A percentile compares a stretch with the other conserved stretches of the same genome.
These are phyloP conservation scores for Pyrenochaeta sp. DNA, from an alignment of 2,329 filamentous ascomycete genomes.

Conservation along the genomic window DNA sequence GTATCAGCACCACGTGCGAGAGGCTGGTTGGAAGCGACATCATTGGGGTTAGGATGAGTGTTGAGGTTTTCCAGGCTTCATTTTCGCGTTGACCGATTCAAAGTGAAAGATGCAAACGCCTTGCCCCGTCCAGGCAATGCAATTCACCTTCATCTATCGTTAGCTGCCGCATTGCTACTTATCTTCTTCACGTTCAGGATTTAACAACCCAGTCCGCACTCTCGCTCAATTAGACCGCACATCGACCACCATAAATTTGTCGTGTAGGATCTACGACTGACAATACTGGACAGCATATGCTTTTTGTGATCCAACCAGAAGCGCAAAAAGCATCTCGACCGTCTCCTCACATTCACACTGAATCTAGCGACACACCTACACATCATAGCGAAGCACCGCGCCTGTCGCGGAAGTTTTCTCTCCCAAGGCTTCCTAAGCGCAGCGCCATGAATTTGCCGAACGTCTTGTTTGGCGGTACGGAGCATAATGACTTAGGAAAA, in stretches of 20 bases:
- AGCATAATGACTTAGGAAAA: neutral
- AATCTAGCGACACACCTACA: neutral
- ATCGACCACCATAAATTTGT: neutral
- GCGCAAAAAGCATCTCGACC: neutral
- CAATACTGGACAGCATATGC: neutral
- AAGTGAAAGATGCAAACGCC: slow-evolving; percentile 9
- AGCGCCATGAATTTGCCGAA: slow-evolving; percentile 2
- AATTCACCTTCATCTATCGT: slow-evolving; percentile 10
- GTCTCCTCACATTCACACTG: neutral
- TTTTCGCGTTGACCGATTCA: neutral
- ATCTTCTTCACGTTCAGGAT: neutral
- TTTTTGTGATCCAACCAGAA: neutral
- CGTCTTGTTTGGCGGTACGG: neutral
- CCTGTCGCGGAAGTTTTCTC: neutral
- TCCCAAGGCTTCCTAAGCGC: neutral
- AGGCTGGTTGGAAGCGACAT: neutral
- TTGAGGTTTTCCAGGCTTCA: neutral
- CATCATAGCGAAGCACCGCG: neutral
- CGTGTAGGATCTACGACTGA: neutral
- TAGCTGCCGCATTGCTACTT: slow-evolving; percentile 2
- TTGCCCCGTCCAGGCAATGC: slow-evolving; percentile 3
- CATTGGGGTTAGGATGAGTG: neutral
- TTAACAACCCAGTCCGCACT: neutral
- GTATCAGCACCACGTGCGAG: neutral
- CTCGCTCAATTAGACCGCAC: neutral